Base-by-base conservation (phyloP, 305 asterid genomes). In the Ilex paraguariensis region DNA sequence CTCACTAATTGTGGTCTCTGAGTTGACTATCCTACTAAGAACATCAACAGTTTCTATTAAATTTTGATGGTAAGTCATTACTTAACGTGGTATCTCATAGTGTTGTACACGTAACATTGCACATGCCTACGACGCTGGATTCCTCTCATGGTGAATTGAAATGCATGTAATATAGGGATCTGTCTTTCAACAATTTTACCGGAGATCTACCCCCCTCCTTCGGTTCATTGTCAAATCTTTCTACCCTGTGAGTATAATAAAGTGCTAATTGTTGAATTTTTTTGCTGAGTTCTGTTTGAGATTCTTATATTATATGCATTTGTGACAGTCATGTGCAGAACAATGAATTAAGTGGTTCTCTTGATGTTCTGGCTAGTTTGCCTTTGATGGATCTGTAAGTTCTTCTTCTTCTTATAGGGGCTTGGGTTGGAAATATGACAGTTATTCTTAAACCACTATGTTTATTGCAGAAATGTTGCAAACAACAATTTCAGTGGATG, bases 151-250 rank as follows among this genome's bases (percentile, higher is more conserved):
- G 14, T 68, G 54, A 13, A 36, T 65, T 74, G 63, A 66, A 69
- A 46, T 67, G 63, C 56, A 66, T 63, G 66, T 50, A 69, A 67
- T 77, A 60, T 87, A 93, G 97, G 84, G 99, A 93, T 73, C 33
- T 86, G 52, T 93, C 99, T 42, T 82, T 68, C 72, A 93, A 93
- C 85, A 86, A 83, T 74, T 75, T 90, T 69, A 71, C 92, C 40
- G 96, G 99, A 62, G 96, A 87, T 76, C 89, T 93, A 59, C 99
- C 97, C 17, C 60, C 83, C 63, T 84, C 97, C 65, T 68, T 93
- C 70, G 67, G 80, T 57, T 76, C 83, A 54, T 77, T 93, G 82
- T 67, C 92, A 59, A 93, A 86, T 76, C 87, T 93, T 75, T 81
- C 99, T 56, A 78, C 79, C 59, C 95, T 93, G 99, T 93, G 76